Conservation (phyloP, 352 stramenopile genomes). For the Pythium utonaiense region DNA sequence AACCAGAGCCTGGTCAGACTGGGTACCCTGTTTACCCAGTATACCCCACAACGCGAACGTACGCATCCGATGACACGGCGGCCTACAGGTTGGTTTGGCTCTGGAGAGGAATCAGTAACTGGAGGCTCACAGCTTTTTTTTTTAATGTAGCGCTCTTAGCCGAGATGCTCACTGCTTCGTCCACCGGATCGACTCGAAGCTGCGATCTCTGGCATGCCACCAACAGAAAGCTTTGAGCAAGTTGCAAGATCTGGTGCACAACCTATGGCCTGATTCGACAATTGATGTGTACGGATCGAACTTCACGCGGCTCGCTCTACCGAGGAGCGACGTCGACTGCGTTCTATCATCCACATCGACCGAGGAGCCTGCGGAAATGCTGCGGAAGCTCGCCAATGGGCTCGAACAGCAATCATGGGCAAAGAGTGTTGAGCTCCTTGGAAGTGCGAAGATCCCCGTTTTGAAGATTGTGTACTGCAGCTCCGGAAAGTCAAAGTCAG, state of each 20-base stretch:
- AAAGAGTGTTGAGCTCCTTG: conserved; percentile 91
- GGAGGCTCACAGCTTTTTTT: not conserved
- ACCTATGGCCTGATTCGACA: conserved; percentile 84
- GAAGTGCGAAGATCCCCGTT: conserved; percentile 93
- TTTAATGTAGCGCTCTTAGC: conserved; percentile 28
- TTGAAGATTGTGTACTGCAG: conserved; percentile 89
- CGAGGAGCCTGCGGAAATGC: conserved; percentile 77
- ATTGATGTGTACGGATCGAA: conserved; percentile 97
- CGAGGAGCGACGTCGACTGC: conserved; percentile 95
- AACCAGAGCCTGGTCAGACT: conserved; percentile 5
- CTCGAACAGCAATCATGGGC: conserved; percentile 77
- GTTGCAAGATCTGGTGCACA: conserved; percentile 15
- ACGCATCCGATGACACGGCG: conserved; percentile 1
- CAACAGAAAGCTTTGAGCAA: conserved; percentile 32
- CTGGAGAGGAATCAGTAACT: not conserved
- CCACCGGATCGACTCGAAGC: conserved; percentile 37
- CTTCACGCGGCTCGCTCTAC: conserved; percentile 93
- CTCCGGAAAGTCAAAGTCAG: conserved; percentile 25
- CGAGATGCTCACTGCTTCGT: conserved; percentile 53
- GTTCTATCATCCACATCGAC: conserved; percentile 90
- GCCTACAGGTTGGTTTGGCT: conserved; percentile 11
- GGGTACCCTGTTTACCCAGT: conserved; percentile 14
- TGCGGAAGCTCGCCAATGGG: conserved; percentile 86
- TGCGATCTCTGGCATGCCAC: conserved; percentile 32
- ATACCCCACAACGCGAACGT: not conserved